phyloP scores from a whole-genome alignment of 495 filamentous ascomycete genomes.

The Talaromyces ruber region DNA sequence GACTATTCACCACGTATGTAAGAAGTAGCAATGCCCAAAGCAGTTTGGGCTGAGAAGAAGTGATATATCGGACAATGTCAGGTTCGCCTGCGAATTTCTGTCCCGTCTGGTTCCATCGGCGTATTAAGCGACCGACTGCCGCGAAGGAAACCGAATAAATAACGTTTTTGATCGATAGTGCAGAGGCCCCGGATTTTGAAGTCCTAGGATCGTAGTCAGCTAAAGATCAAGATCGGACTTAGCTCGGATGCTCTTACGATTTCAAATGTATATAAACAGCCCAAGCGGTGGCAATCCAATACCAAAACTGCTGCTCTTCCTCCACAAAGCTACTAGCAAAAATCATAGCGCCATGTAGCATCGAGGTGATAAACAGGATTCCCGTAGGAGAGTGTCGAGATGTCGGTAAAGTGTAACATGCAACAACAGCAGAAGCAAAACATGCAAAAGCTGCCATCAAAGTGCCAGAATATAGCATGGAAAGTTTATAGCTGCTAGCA shows the following conservation, averaged over 20 bases:
- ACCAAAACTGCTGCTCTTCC: slow-evolving; percentile 98
- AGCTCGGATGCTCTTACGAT: slow-evolving; percentile 15
- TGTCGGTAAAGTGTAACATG: slow-evolving; percentile 14
- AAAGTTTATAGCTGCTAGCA: slow-evolving; percentile 82
- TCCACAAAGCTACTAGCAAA: slow-evolving; percentile 97
- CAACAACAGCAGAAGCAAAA: slow-evolving; percentile 20
- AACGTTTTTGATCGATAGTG: slow-evolving; percentile 2
- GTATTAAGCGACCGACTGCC: slow-evolving; percentile 49
- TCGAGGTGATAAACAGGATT: slow-evolving; percentile 26
- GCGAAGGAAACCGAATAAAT: slow-evolving; percentile 16
- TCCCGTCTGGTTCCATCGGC: slow-evolving; percentile 93
- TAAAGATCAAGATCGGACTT: neutral
- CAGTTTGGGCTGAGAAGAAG: slow-evolving; percentile 38
- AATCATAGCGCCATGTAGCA: slow-evolving; percentile 78
- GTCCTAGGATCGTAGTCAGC: neutral
- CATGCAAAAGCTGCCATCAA: slow-evolving; percentile 35
- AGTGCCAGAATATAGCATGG: slow-evolving; percentile 47
- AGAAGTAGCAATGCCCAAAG: slow-evolving; percentile 69
- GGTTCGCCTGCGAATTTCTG: slow-evolving; percentile 86
- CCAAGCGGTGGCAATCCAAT: slow-evolving; percentile 81
- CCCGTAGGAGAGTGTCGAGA: slow-evolving; percentile 15
- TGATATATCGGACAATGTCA: slow-evolving; percentile 71
- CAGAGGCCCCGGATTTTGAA: neutral
- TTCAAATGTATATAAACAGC: slow-evolving; percentile 54
- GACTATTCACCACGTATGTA: slow-evolving; percentile 52